These are phyloP conservation scores for Apiotrichum sp. DNA, from an alignment of 1,284 basidiomycete species.

Conservation along the genomic window DNA sequence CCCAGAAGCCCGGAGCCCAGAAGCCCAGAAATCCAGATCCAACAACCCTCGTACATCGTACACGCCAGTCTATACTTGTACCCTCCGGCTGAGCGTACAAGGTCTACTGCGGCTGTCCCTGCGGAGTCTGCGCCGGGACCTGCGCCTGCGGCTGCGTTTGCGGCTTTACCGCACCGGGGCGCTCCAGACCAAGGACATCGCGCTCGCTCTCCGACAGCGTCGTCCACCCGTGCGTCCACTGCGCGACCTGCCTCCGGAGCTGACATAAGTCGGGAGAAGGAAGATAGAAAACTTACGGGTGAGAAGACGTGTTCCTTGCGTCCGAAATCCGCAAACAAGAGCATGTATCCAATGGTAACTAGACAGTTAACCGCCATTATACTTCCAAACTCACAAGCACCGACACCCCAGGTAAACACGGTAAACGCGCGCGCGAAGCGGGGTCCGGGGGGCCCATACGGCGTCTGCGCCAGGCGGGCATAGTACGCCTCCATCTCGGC, in stretches of 20 bases:
- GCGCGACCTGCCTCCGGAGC: slow-evolving; percentile 27
- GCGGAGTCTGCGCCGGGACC: no score
- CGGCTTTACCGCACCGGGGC: no score
- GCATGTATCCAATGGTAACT: slow-evolving; percentile 41
- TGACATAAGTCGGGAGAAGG: slow-evolving; percentile 4
- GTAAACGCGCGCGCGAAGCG: slow-evolving; percentile 1
- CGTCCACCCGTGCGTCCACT: slow-evolving; percentile 22
- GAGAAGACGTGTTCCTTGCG: slow-evolving; percentile 43
- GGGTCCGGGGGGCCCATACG: not conserved
- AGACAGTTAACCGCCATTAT: not conserved
- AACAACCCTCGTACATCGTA: no score
- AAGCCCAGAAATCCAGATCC: no score
- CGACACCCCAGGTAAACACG: not conserved
- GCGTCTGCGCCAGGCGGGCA: slow-evolving; percentile 1
- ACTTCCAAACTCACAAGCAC: not conserved
- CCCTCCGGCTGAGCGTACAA: no score
- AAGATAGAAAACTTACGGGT: slow-evolving; percentile 29
- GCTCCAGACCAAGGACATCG: slow-evolving; percentile 20
- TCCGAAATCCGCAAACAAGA: slow-evolving; percentile 42
- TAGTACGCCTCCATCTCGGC: slow-evolving; percentile 2
- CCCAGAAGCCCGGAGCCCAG: no score
- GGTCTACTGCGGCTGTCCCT: no score
- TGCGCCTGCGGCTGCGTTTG: no score
- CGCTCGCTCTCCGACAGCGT: slow-evolving; percentile 30
- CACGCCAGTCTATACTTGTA: no score